Conservation (phyloP, 345 rosid genomes). For the Gossypium mustelinum region DNA sequence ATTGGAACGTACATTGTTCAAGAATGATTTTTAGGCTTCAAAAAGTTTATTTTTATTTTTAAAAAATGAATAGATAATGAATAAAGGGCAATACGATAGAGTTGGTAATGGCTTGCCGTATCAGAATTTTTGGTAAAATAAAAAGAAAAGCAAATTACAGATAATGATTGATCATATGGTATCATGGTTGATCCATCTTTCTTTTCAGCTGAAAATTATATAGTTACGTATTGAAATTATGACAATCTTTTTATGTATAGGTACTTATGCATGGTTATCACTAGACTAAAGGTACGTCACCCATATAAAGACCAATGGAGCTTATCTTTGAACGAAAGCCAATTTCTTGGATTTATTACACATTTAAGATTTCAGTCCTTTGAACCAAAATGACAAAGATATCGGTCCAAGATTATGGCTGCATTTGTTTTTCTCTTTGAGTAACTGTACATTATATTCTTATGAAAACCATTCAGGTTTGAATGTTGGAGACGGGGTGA, state of each 20-base stretch:
- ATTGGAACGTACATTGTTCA: neutral
- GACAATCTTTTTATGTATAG: too few relatives aligned
- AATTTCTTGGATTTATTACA: neutral
- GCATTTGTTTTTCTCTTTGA: too few relatives aligned
- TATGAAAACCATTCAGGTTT: too few relatives aligned
- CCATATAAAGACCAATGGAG: neutral
- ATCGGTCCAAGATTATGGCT: too few relatives aligned
- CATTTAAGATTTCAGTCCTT: too few relatives aligned
- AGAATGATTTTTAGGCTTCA: neutral
- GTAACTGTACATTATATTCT: too few relatives aligned
- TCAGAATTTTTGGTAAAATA: neutral
- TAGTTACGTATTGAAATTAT: neutral
- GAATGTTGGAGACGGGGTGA: too few relatives aligned
- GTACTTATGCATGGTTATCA: too few relatives aligned
- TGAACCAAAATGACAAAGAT: too few relatives aligned
- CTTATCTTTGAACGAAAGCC: neutral
- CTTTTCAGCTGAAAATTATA: neutral
- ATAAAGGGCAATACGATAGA: neutral
- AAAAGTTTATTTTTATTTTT: neutral
- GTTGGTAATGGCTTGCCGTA: constrained; percentile 1
- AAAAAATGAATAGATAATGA: neutral
- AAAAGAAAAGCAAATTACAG: neutral
- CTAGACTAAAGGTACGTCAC: too few relatives aligned
- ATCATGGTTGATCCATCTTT: neutral
- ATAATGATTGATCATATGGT: neutral